Evolutionary conservation across 192 early-diverging fungal genomes (phyloP).

Genomic region (Rhizoclosmatium sp.): DNA sequence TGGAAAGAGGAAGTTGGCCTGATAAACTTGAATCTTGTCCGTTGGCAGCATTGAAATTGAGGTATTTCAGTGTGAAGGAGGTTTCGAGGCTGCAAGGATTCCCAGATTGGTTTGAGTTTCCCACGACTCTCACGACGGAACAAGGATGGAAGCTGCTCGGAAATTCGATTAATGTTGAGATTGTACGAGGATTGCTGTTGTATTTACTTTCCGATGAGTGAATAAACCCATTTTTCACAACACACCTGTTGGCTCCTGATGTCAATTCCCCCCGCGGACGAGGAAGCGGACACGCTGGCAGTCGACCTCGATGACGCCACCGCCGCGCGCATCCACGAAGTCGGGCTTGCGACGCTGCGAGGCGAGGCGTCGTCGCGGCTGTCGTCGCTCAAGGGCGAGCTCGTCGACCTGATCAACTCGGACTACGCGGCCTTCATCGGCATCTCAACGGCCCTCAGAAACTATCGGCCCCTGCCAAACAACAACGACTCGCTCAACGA

Average conservation of each 20-base stretch:
- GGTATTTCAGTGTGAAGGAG: conserved; percentile 35
- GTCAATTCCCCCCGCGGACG: too few relatives aligned
- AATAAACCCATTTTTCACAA: too few relatives aligned
- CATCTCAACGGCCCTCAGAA: conserved; percentile 75
- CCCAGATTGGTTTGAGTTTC: conserved; percentile 65
- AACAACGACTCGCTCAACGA: conserved; percentile 63
- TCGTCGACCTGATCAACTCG: conserved; percentile 79
- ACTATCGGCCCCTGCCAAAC: conserved; percentile 63
- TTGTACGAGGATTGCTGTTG: conserved; percentile 73
- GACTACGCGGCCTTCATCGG: conserved; percentile 86
- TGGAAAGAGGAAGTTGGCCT: conserved; percentile 35
- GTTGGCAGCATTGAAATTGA: conserved; percentile 19
- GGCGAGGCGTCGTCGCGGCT: conserved; percentile 64
- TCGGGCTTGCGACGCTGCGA: conserved; percentile 72
- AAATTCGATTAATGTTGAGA: conserved; percentile 81
- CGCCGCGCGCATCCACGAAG: conserved; percentile 65
- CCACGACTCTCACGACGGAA: conserved; percentile 63
- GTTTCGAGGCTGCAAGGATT: conserved; percentile 29
- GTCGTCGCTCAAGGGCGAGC: conserved; percentile 70
- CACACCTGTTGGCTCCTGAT: too few relatives aligned
- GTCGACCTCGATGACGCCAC: conserved; percentile 69
- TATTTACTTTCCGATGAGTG: conserved; percentile 20
- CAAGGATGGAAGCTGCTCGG: conserved; percentile 82
- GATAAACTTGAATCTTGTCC: conserved; percentile 14
- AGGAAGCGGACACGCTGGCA: too few relatives aligned